phyloP scores from a whole-genome alignment of 257 asterid genomes.

The Ocimum tenuiflorum region DNA sequence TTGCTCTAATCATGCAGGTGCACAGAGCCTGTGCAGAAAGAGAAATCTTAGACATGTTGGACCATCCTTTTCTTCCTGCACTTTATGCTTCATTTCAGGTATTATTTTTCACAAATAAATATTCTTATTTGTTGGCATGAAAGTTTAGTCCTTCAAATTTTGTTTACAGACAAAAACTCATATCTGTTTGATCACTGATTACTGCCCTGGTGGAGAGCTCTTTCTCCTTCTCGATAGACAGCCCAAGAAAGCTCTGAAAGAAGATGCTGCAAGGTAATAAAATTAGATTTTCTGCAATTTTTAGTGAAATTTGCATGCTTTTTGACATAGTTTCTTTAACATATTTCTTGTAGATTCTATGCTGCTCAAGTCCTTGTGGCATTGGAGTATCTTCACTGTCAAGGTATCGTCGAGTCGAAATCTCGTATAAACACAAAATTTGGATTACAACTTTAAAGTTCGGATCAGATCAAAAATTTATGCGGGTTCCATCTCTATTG shows the following conservation, averaged over 20 bases:
- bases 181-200: slow-evolving; percentile 83
- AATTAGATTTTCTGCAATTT: not conserved
- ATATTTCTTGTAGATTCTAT: slow-evolving; percentile 51
- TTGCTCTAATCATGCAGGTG: slow-evolving; percentile 43
- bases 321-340: too few relatives aligned
- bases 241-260: slow-evolving; percentile 75
- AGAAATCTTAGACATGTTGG: slow-evolving; percentile 92
- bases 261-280: slow-evolving; percentile 82
- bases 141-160: slow-evolving; percentile 9
- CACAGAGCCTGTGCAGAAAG: slow-evolving; percentile 99
- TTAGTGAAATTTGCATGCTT: not conserved
- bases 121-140: too few relatives aligned
- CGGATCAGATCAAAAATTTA: too few relatives aligned
- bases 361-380: slow-evolving; percentile 93
- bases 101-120: too few relatives aligned
- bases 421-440: too few relatives aligned
- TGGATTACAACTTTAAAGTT: too few relatives aligned
- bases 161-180: slow-evolving; percentile 81
- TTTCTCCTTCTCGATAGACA: slow-evolving; percentile 81
- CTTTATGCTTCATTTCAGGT: slow-evolving; percentile 97
- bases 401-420: too few relatives aligned
- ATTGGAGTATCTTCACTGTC: slow-evolving; percentile 96
- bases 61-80: slow-evolving; percentile 98
- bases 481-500: too few relatives aligned
- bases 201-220: slow-evolving; percentile 91